Evolutionary conservation across 1,284 basidiomycete species (phyloP).

Genomic region (Wallemia mellicola): DNA sequence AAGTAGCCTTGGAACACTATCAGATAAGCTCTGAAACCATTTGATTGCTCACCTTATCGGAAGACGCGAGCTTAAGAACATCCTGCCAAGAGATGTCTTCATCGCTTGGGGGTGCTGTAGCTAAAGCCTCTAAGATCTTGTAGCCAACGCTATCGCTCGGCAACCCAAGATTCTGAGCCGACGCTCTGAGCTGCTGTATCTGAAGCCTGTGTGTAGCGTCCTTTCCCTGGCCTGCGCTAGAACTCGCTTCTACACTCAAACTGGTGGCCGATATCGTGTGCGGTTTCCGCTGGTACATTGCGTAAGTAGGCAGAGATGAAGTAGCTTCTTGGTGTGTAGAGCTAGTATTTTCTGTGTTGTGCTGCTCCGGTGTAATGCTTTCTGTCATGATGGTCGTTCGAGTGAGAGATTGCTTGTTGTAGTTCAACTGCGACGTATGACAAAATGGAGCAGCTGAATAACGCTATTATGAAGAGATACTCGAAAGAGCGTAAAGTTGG

Average conservation of each 20-base stretch:
- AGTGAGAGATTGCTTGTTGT: background rate
- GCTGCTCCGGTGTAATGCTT: background rate
- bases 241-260: background rate
- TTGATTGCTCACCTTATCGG: background rate
- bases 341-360: background rate
- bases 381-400: background rate
- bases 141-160: background rate
- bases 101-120: background rate
- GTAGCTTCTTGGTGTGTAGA: background rate
- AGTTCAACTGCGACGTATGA: background rate
- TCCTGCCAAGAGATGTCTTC: background rate
- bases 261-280: background rate
- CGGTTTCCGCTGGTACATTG: background rate
- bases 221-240: background rate
- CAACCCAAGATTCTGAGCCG: background rate
- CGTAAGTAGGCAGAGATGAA: background rate
- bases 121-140: background rate
- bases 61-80: background rate
- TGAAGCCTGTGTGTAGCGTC: background rate
- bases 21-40: no score
- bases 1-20: background rate
- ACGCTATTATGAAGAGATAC: slow-evolving; percentile 1
- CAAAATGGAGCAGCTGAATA: background rate
- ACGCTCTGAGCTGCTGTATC: background rate
- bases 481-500: slow-evolving; percentile 59